Evolutionary conservation across 129 eudicot species (phyloP), one percentile per base, ranked within the genome.

Genomic region (Helichrysum umbraculigerum): DNA sequence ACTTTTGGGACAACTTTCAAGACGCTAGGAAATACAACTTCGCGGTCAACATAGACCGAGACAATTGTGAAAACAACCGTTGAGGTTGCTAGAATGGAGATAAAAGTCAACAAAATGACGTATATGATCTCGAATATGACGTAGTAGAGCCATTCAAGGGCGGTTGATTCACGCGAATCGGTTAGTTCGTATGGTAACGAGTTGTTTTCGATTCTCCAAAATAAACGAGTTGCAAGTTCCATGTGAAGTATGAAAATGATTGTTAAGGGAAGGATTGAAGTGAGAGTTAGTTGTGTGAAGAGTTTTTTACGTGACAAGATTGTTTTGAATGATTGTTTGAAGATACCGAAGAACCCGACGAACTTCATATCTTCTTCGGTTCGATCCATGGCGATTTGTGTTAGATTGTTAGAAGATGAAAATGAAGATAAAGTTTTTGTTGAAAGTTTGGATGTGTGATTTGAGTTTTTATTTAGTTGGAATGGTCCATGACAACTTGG

Each of bases 31-130:
- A 84, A 87, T 7, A 74, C 29, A 16, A 87, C 32, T 11, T 79
- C 86, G 0, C 83, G 81, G 58, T 51, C 72, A 6, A 86, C 67
- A 77, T 88, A 83, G 2, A 76, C 41, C 52, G 80, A 81, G 35
- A 90, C 92, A 44, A 86, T 41, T n/a, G 97, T 85, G 76, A 82
- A 86, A 22, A 91, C 92, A 33, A 88, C 88, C 8, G 92, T 91
- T 22, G 90, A 81, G 47, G 94, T 88, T 62, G 97, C 83, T 52
- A 91, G 82, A 69, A 91, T 82, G 70, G 94, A 81, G 76, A 88
- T 78, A 52, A 86, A 8, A 39, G 79, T 68, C 78, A 88, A 73
- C 76, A 86, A 67, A 3, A 76, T 79, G 81, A 83, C 74, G 68
- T 88, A 91, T 11, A 54, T 70, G 16, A 78, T 16, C 5, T 73